These are phyloP conservation scores for Cryptococcus sp. DNA, from an alignment of 1,284 basidiomycete genomes.

Conservation along the genomic window DNA sequence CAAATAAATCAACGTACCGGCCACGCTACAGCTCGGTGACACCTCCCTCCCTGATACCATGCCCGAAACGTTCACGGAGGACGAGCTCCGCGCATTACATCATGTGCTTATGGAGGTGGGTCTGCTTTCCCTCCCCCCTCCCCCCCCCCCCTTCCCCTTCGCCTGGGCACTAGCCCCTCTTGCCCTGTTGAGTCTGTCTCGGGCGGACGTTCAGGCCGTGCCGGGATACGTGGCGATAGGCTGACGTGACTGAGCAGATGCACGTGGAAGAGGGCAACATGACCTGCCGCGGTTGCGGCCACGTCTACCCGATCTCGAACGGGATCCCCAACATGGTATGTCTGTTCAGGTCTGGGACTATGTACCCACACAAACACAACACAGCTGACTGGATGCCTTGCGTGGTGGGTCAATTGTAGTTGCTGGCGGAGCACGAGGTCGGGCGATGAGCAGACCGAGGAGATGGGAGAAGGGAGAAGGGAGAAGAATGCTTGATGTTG, in stretches of 20 bases:
- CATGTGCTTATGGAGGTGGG: constrained; percentile 88
- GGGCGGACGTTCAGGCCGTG: background rate
- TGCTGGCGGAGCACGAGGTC: constrained; percentile 88
- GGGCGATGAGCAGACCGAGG: constrained; percentile 27
- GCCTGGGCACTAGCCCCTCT: too few species aligned
- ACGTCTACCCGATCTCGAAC: constrained; percentile 84
- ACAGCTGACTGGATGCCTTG: too few species aligned
- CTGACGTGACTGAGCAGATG: constrained; percentile 56
- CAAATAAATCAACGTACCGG: background rate
- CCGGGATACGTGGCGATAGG: background rate
- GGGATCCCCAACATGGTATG: constrained; percentile 98
- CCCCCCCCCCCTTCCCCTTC: too few species aligned
- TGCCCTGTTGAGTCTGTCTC: background rate
- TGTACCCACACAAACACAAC: too few species aligned
- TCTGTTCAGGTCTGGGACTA: too few species aligned
- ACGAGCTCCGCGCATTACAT: constrained; percentile 67
- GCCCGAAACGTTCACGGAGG: constrained; percentile 66
- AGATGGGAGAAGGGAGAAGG: background rate
- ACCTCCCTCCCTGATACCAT: constrained; percentile 71
- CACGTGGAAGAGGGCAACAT: constrained; percentile 90
- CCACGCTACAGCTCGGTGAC: constrained; percentile 68
- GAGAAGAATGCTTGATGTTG: constrained; percentile 14
- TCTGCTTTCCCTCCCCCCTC: background rate
- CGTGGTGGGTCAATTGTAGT: constrained; percentile 53
- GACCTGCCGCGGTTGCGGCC: constrained; percentile 89